Evolutionary conservation across 1,284 basidiomycete genomes (phyloP).

Genomic region (Erythrobasidium hasegawianum): DNA sequence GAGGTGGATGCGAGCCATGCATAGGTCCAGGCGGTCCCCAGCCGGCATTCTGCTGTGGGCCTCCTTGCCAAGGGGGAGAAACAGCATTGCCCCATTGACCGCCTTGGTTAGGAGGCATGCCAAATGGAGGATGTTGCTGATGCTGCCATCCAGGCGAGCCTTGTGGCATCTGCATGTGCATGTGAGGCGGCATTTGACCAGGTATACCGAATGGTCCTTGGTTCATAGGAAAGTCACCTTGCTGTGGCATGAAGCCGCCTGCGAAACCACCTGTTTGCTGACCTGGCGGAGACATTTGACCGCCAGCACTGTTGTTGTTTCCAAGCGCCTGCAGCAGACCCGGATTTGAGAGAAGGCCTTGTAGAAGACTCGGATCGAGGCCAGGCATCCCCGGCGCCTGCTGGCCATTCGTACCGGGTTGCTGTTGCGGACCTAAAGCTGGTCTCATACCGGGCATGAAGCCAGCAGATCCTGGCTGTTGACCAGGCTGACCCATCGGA

Average conservation of each 20-base stretch:
- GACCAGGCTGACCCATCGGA: background rate
- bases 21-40: background rate
- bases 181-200: background rate
- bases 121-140: background rate
- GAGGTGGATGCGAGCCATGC: conserved; percentile 6
- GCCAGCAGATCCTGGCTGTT: background rate
- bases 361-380: conserved; percentile 36
- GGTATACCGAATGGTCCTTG: background rate
- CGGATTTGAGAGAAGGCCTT: conserved; percentile 39
- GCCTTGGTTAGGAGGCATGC: background rate
- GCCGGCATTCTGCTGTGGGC: background rate
- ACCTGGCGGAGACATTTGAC: background rate
- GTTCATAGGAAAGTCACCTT: background rate
- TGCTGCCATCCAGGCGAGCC: conserved; percentile 1
- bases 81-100: conserved; percentile 20
- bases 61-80: conserved; percentile 29
- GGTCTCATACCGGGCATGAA: background rate
- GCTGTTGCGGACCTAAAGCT: background rate
- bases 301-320: background rate
- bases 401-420: background rate
- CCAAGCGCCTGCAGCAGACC: conserved; percentile 27
- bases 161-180: background rate
- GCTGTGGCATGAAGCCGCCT: background rate
- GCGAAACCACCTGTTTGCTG: background rate
- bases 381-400: conserved; percentile 16